phyloP scores from a whole-genome alignment of 495 filamentous ascomycete species.

The Penicillium bialowiezense region DNA sequence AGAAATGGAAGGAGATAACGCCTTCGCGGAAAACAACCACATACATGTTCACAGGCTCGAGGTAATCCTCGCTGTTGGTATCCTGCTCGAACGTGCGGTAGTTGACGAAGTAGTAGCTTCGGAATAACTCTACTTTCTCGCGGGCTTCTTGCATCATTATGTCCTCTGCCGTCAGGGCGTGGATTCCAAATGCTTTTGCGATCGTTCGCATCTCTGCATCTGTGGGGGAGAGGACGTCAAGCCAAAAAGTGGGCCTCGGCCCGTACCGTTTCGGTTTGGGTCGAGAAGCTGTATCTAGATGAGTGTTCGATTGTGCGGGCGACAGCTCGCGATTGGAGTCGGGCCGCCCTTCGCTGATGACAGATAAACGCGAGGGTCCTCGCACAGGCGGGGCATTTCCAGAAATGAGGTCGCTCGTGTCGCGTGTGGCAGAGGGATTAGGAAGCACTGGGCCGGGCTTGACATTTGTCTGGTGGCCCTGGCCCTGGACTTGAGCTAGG shows the following conservation, averaged over 20 bases:
- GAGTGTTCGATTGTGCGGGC: constrained; percentile 20
- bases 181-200: constrained; percentile 89
- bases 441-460: neutral
- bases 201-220: constrained; percentile 90
- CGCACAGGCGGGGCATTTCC: constrained; percentile 28
- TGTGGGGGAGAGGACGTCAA: constrained; percentile 87
- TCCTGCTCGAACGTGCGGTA: constrained; percentile 98
- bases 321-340: constrained; percentile 26
- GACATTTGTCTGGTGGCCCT: constrained; percentile 6
- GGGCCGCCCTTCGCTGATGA: constrained; percentile 34
- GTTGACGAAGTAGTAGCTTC: constrained; percentile 96
- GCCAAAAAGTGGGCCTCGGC: constrained; percentile 90
- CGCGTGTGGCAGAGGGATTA: constrained; percentile 6
- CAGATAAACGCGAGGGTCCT: constrained; percentile 26
- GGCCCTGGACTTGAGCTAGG: neutral
- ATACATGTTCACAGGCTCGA: constrained; percentile 97
- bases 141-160: constrained; percentile 96
- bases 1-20: constrained; percentile 93
- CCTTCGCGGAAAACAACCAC: constrained; percentile 95
- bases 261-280: constrained; percentile 66
- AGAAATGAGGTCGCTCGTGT: constrained; percentile 22
- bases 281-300: constrained; percentile 16
- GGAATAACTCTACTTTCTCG: constrained; percentile 96
- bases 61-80: constrained; percentile 76
- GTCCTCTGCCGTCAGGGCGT: constrained; percentile 91